A percentile compares a stretch with the other conserved stretches of the same genome.
phyloP scores from a whole-genome alignment of 805 yeast species.

The Candida loeiensis region DNA sequence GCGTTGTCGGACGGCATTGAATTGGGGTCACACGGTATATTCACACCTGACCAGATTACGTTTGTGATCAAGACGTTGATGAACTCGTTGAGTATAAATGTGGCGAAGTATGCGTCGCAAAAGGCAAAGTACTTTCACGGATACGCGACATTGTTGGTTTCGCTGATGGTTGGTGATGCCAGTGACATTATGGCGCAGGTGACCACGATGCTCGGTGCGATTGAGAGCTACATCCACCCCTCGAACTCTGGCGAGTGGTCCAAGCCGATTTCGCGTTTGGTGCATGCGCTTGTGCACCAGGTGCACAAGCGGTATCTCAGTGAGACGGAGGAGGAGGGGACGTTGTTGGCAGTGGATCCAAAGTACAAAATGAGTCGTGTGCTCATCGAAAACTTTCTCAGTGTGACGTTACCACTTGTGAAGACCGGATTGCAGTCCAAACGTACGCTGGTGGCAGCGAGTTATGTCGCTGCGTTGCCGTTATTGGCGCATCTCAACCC shows the following conservation, averaged over 20 bases:
- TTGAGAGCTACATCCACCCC: constrained; percentile 85
- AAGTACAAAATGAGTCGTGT: constrained; percentile 34
- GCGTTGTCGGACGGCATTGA: constrained; percentile 27
- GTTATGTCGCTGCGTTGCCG: constrained; percentile 57
- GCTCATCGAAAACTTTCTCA: constrained; percentile 42
- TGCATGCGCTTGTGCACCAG: constrained; percentile 55
- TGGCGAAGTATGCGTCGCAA: constrained; percentile 44
- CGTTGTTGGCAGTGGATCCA: constrained; percentile 22
- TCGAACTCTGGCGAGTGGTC: constrained; percentile 94
- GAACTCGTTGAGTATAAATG: constrained; percentile 45
- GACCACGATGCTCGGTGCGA: constrained; percentile 56
- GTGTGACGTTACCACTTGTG: constrained; percentile 52
- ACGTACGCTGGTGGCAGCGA: constrained; percentile 49
- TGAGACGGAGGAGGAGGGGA: constrained; percentile 41
- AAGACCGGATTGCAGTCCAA: constrained; percentile 79
- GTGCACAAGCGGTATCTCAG: constrained; percentile 55
- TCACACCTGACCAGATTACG: constrained; percentile 58
- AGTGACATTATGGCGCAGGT: constrained; percentile 53
- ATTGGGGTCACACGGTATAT: constrained; percentile 58
- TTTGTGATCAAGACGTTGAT: constrained; percentile 54
- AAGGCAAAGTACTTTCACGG: constrained; percentile 41
- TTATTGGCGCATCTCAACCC: constrained; percentile 66
- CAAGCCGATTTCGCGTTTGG: constrained; percentile 57
- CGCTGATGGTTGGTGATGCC: constrained; percentile 54
- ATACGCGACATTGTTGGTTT: constrained; percentile 47